These are phyloP conservation scores for Takashimella tepidaria DNA, from an alignment of 1,284 basidiomycete species.

Conservation along the genomic window DNA sequence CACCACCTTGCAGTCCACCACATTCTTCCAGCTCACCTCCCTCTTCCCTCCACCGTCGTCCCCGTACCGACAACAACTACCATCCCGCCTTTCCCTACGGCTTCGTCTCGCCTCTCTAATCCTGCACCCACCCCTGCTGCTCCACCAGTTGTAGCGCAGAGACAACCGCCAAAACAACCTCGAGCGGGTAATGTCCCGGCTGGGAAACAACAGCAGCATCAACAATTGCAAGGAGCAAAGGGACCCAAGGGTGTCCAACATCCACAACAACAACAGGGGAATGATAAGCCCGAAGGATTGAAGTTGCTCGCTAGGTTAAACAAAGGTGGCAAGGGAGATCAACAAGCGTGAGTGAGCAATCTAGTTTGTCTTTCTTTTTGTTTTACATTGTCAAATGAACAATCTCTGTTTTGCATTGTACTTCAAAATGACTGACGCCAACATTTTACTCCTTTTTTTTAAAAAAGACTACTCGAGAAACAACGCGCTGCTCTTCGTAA, in stretches of 20 bases:
- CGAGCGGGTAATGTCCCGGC: slow-evolving; percentile 1
- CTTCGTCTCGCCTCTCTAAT: slow-evolving; percentile 2
- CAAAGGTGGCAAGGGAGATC: slow-evolving; percentile 20
- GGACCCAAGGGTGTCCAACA: background rate
- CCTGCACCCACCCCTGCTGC: slow-evolving; percentile 5
- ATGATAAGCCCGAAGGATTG: slow-evolving; percentile 30
- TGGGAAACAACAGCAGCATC: slow-evolving; percentile 30
- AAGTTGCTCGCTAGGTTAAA: slow-evolving; percentile 29
- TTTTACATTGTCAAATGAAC: no score
- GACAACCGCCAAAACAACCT: slow-evolving; percentile 7
- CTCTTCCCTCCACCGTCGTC: slow-evolving; percentile 16
- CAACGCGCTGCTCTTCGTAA: slow-evolving; percentile 35
- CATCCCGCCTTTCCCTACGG: slow-evolving; percentile 7
- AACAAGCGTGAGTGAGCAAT: background rate
- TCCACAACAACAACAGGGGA: slow-evolving; percentile 6
- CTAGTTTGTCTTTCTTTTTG: background rate
- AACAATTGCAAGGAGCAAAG: slow-evolving; percentile 15
- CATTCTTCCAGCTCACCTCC: slow-evolving; percentile 26
- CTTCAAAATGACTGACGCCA: background rate
- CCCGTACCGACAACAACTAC: slow-evolving; percentile 2
- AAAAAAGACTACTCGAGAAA: slow-evolving; percentile 36
- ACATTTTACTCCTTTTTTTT: slow-evolving; percentile 4
- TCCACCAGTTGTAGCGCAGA: slow-evolving; percentile 4
- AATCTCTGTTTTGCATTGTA: no score
- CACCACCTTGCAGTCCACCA: slow-evolving; percentile 36